Evolutionary conservation across 495 filamentous ascomycete species (phyloP), one percentile per base, ranked within the genome.

Genomic region (Polyplosphaeria fusca): DNA sequence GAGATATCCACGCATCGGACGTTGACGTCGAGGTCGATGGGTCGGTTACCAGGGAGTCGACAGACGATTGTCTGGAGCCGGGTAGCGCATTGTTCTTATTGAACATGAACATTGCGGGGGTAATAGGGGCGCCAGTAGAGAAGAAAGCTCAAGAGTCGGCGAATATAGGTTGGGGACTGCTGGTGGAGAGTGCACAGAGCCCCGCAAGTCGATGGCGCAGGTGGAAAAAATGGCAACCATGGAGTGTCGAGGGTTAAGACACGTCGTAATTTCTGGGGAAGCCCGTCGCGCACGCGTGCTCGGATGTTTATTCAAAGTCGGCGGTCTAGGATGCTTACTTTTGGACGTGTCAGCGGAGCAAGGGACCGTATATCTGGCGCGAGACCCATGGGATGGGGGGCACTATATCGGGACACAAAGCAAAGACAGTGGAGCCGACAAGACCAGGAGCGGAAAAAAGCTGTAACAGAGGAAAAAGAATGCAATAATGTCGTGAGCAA

Each of bases 1-100:
- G 56, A 47, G 57, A 65, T n/a, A 49, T 43, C 48, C 55, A 59
- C 45, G 39, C 43, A 49, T 60, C 52, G 16, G 62, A 52, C 11
- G 52, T 52, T 18, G 60, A 63, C 12, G 46, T 59, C n/a, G 59
- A 52, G 11, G 50, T 26, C 14, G 57, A 60, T 12, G 57, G 41
- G 28, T 55, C 58, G 12, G 44, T 58, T 5, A 59, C 58, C 40
- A 45, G 52, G 39, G 63, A 58, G 37, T 66, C 63, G 48, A 58
- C 40, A 2, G 57, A 60, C 28, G 61, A 64, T 42, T 61, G 62
- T 48, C 52, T 52, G 16, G 52, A 65, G 20, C 40, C 45, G 26
- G 57, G 62, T 47, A 39, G 28, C 13, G 58, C 47, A 37, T 53
- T 58, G 46, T 28, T 58, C 47, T 65, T 64, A 56, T 64, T 61